phyloP scores from a whole-genome alignment of 202 grass and related monocot genomes.

The Setaria italica region DNA sequence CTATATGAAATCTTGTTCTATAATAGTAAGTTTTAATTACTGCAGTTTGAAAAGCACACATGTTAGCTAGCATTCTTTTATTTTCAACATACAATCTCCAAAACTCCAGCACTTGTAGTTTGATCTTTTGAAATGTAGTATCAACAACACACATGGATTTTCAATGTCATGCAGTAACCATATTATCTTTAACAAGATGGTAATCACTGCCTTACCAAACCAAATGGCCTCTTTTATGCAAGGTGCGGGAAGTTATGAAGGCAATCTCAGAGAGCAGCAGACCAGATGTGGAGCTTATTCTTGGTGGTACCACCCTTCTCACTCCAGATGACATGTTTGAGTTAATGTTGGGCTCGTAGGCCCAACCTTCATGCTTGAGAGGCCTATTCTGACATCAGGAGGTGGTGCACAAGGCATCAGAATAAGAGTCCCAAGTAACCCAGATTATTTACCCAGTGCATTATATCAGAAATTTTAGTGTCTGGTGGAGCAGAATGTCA shows the following conservation, averaged over 20 bases:
- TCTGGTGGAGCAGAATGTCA: neutral
- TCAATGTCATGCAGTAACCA: neutral
- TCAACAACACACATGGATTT: neutral
- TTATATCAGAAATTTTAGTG: neutral
- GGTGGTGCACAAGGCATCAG: neutral
- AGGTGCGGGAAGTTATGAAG: slow-evolving; percentile 90
- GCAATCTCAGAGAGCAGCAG: slow-evolving; percentile 77
- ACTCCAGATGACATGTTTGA: slow-evolving; percentile 93
- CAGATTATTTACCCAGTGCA: neutral
- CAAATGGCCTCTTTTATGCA: slow-evolving; percentile 32
- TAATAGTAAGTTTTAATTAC: slow-evolving; percentile 33
- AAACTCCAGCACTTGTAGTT: neutral
- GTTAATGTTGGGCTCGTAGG: slow-evolving; percentile 74
- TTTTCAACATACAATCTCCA: slow-evolving; percentile 1
- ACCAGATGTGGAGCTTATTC: slow-evolving; percentile 79
- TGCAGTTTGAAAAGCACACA: neutral
- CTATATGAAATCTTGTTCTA: neutral
- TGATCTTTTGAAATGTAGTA: slow-evolving; percentile 9
- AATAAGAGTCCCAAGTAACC: neutral
- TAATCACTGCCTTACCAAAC: slow-evolving; percentile 3
- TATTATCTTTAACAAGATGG: slow-evolving; percentile 13
- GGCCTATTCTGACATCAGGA: slow-evolving; percentile 3
- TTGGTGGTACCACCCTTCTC: slow-evolving; percentile 89
- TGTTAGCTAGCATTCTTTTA: neutral
- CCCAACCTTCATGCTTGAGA: neutral